Conservation (phyloP, 2,329 filamentous ascomycete species). For the Aspergillus pseudoglaucus region DNA sequence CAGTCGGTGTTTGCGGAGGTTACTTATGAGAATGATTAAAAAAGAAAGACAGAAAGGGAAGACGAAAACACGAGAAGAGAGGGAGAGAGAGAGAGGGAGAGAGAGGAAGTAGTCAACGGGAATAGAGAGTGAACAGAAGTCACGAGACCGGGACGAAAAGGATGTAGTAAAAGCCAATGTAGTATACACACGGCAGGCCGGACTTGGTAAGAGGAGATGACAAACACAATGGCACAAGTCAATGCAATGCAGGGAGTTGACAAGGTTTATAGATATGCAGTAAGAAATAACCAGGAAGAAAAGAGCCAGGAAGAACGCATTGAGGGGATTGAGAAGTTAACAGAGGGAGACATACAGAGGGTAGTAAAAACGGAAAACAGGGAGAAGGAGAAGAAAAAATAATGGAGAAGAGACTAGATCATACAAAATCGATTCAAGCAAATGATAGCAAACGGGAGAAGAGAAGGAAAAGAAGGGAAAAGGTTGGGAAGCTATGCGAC, state of each 20-base stretch:
- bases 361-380: too few relatives aligned
- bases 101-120: conserved; percentile 3
- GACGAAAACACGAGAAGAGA: background rate
- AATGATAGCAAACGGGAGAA: conserved; percentile 1
- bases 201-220: too few relatives aligned
- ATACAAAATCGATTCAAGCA: too few relatives aligned
- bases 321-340: conserved; percentile 3
- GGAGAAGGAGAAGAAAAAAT: too few relatives aligned
- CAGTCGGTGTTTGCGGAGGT: background rate
- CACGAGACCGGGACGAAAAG: too few relatives aligned
- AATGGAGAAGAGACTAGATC: too few relatives aligned
- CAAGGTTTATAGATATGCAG: too few relatives aligned
- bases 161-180: background rate
- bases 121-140: conserved; percentile 4
- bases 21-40: background rate
- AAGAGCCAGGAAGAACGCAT: conserved; percentile 1
- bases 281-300: too few relatives aligned
- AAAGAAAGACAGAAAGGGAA: background rate
- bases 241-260: too few relatives aligned
- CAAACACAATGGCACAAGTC: too few relatives aligned
- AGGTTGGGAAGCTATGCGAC: background rate
- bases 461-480: conserved; percentile 1
- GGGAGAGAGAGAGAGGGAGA: conserved; percentile 3
- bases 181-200: too few relatives aligned
- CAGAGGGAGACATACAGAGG: too few relatives aligned